Base-by-base conservation (phyloP, 2,329 filamentous ascomycete species). In the Ambrosiella xylebori region DNA sequence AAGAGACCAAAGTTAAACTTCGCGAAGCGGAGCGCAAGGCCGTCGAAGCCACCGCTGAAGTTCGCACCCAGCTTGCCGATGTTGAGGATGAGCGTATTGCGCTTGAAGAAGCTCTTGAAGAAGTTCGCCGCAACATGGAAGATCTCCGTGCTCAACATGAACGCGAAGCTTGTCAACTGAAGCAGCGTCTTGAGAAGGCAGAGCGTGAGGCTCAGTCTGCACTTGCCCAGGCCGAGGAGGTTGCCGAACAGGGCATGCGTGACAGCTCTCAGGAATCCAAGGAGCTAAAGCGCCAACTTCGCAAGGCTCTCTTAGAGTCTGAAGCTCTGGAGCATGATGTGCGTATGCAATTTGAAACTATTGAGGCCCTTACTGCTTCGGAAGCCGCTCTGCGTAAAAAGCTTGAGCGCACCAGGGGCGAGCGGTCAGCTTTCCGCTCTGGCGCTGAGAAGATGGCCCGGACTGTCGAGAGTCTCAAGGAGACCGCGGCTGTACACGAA, bases 291-390 rank as follows among this genome's bases (percentile, higher is more conserved):
- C 72, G 76, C 56, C 74, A 80, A 68, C 72, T 83, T 35, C 80
- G 79, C 61, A 76, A 80, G 64, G 78, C 78, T 17, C 81, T 85
- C 67, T 73, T 80, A 11, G 79, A 84, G 64, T 73, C 77, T 47
- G 80, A 87, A 67, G 78, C 82, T 39, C 74, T 93, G n/a, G 82
- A 87, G 63, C 76, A 86, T 59, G 82, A 86, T 65, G 75, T 93
- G 36, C 74, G 77, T 5, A 80, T 86, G 65, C 82, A 85, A 61
- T 82, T 88, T 58, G 74, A 79, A 58, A 76, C 80, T 12, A 78
- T 90, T 54, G 77, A 79, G 45, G 69, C 73, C 38, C 72, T 82
- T 36, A 70, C 73, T 39, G 71, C 71, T 12, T 76, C 77, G n/a
- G 81, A 86, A 64, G 71, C 73, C 17, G 73, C 79, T 8, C 74